Conservation (phyloP, 2,329 filamentous ascomycete genomes). For the Endoconidiophora polonica region DNA sequence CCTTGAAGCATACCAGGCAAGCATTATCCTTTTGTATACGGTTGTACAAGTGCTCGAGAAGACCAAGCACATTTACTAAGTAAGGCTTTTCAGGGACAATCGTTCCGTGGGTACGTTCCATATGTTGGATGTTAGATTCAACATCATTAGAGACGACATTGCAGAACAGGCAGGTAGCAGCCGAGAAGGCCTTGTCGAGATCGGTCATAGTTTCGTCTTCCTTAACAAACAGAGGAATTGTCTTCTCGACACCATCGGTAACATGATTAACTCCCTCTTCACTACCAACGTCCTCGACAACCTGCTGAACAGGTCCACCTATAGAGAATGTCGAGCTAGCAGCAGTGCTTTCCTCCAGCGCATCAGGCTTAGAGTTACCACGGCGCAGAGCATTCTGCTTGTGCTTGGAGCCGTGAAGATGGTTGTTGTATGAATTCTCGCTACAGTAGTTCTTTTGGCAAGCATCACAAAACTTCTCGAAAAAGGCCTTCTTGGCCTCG, state of each 20-base stretch:
- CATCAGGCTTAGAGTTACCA: constrained; percentile 28
- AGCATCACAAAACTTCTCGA: constrained; percentile 63
- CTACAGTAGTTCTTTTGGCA: constrained; percentile 93
- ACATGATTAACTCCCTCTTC: constrained; percentile 65
- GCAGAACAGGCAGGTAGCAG: constrained; percentile 70
- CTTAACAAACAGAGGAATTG: constrained; percentile 44
- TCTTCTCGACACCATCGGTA: constrained; percentile 57
- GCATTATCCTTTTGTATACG: constrained; percentile 68
- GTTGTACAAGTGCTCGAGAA: constrained; percentile 60
- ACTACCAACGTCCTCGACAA: constrained; percentile 42
- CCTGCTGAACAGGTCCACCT: constrained; percentile 49
- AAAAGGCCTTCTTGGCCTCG: constrained; percentile 74
- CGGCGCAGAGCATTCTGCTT: constrained; percentile 26
- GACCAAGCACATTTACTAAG: constrained; percentile 63
- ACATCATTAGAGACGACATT: constrained; percentile 66
- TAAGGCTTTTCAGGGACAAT: constrained; percentile 86
- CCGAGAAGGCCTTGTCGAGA: constrained; percentile 23
- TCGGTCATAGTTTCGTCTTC: constrained; percentile 28
- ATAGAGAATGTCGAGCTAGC: constrained; percentile 85
- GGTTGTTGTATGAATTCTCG: constrained; percentile 89
- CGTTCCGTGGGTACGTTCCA: constrained; percentile 87
- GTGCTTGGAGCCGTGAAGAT: constrained; percentile 82
- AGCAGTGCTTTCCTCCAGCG: constrained; percentile 63
- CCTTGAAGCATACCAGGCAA: constrained; percentile 76
- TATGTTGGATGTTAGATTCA: constrained; percentile 66